A percentile compares a stretch with the other conserved stretches of the same genome.
These are phyloP conservation scores for Didymosphaeria variabile DNA, from an alignment of 2,329 filamentous ascomycete species.

Conservation along the genomic window DNA sequence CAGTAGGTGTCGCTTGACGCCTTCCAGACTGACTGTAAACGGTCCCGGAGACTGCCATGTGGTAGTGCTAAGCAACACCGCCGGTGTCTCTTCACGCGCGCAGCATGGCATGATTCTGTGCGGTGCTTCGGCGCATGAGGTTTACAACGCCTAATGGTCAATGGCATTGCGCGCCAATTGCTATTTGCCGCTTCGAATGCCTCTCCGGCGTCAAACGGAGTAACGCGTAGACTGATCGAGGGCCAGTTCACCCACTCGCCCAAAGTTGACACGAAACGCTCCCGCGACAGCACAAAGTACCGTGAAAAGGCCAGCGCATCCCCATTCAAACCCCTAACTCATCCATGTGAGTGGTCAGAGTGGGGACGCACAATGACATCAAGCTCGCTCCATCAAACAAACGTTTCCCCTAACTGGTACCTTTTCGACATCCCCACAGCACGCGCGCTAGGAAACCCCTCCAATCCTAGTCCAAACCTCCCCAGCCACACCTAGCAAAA, in stretches of 20 bases:
- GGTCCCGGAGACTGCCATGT: not conserved
- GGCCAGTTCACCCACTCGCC: constrained; percentile 3
- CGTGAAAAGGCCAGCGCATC: not conserved
- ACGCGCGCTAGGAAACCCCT: not conserved
- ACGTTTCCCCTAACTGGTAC: not conserved
- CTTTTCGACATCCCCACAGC: not conserved
- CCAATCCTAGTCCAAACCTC: not conserved
- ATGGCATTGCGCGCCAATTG: too few relatives aligned
- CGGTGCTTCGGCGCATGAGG: not conserved
- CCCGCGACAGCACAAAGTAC: not conserved
- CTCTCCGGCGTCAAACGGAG: not conserved
- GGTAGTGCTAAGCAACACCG: not conserved
- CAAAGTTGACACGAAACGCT: constrained; percentile 5
- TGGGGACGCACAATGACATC: constrained; percentile 9
- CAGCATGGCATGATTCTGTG: not conserved
- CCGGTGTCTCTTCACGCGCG: not conserved
- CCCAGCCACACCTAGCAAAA: not conserved
- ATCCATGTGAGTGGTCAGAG: not conserved
- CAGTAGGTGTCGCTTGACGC: constrained; percentile 14
- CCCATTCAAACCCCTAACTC: not conserved
- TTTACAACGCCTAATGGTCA: too few relatives aligned
- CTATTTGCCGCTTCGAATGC: not conserved
- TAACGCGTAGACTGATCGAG: too few relatives aligned
- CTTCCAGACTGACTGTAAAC: not conserved
- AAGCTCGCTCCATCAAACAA: constrained; percentile 2